phyloP scores from a whole-genome alignment of 345 rosid genomes.

The Linum lewisii region DNA sequence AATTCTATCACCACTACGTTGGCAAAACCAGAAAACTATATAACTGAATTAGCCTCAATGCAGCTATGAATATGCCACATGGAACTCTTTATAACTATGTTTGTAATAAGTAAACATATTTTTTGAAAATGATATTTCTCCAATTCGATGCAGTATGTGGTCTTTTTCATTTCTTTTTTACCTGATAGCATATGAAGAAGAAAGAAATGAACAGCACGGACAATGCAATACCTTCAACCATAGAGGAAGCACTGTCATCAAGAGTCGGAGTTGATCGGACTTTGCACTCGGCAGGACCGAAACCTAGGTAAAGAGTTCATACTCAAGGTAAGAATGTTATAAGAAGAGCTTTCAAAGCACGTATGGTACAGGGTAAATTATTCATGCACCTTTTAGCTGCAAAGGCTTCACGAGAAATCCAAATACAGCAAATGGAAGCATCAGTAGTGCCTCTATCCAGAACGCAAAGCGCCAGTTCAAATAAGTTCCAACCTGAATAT shows the following conservation, averaged over 20 bases:
- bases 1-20: no score
- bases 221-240: slow-evolving; percentile 9
- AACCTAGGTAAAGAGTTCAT: slow-evolving; percentile 8
- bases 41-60: no score
- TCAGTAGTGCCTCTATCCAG: slow-evolving; percentile 19
- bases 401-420: slow-evolving; percentile 22
- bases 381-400: slow-evolving; percentile 16
- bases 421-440: slow-evolving; percentile 23
- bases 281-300: slow-evolving; percentile 11
- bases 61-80: no score
- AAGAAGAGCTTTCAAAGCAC: background rate
- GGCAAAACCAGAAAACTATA: no score
- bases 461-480: slow-evolving; percentile 22
- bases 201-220: background rate
- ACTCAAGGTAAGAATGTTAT: background rate
- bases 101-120: background rate
- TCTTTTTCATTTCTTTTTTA: background rate
- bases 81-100: background rate
- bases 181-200: background rate
- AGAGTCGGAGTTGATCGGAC: background rate
- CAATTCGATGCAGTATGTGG: background rate
- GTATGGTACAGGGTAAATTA: background rate
- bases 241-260: slow-evolving; percentile 11
- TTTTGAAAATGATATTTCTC: background rate
- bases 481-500: slow-evolving; percentile 15